phyloP scores from a whole-genome alignment of 257 asterid genomes.

The Solanum chiquidenum region DNA sequence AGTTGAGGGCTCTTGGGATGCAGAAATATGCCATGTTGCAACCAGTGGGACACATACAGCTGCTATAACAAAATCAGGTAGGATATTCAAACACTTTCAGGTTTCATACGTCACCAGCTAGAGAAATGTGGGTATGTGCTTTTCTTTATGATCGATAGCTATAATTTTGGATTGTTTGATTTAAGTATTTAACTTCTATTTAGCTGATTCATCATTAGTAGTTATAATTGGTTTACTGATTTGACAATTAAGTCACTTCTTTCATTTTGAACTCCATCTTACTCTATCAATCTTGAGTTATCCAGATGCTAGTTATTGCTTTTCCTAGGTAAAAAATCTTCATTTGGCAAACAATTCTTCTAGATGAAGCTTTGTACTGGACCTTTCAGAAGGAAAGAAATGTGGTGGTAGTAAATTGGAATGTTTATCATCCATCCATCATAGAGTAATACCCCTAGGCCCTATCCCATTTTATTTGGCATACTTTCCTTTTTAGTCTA shows the following conservation, averaged over 20 bases:
- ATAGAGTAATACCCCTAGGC: neutral
- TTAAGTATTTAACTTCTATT: neutral
- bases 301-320: neutral
- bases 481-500: neutral
- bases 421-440: neutral
- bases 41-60: constrained; percentile 95
- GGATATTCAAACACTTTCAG: neutral
- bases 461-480: neutral
- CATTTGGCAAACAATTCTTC: neutral
- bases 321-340: neutral
- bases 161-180: neutral
- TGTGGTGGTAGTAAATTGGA: neutral
- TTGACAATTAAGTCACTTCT: neutral
- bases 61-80: constrained; percentile 73
- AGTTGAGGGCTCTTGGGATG: constrained; percentile 77
- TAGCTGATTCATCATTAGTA: neutral
- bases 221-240: neutral
- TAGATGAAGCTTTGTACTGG: neutral
- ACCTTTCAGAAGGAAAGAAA: neutral
- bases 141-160: neutral
- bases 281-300: neutral
- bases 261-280: neutral
- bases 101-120: neutral
- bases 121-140: neutral
- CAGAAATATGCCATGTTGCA: constrained; percentile 58